Evolutionary conservation across 148 eudicot genomes (phyloP).

Genomic region (Camellia japonica): DNA sequence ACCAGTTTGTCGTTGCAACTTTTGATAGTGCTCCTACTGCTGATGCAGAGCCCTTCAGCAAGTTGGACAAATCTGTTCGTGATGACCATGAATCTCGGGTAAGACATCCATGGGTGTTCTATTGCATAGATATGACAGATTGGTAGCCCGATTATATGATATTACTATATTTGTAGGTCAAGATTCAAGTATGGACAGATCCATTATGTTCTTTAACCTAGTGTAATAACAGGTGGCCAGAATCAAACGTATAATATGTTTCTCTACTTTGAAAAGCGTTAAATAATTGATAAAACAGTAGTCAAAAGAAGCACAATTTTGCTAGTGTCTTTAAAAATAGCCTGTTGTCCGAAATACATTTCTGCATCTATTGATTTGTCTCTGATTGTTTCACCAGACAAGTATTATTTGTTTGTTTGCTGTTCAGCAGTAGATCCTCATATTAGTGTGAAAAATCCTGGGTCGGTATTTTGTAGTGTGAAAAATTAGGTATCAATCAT

Average conservation of each 20-base stretch:
- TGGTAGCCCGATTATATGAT: background rate
- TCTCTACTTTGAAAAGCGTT: background rate
- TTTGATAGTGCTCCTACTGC: slow-evolving; percentile 93
- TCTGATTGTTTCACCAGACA: background rate
- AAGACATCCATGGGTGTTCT: slow-evolving; percentile 8
- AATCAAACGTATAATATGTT: background rate
- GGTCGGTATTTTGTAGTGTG: background rate
- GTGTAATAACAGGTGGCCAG: background rate
- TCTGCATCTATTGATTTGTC: background rate
- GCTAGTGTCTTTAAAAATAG: background rate
- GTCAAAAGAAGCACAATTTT: background rate
- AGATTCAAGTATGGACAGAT: background rate
- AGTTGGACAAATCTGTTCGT: slow-evolving; percentile 56
- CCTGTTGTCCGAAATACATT: background rate
- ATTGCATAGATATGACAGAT: background rate
- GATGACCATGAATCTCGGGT: slow-evolving; percentile 72
- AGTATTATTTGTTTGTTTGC: background rate
- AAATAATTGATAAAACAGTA: background rate
- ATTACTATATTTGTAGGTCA: background rate
- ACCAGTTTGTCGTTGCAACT: slow-evolving; percentile 65
- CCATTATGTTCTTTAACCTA: background rate
- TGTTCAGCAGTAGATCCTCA: background rate
- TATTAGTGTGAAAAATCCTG: background rate
- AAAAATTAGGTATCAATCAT: background rate
- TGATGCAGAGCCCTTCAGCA: slow-evolving; percentile 77